Conservation (phyloP, 129 eudicot species). For the Lonicera japonica region DNA sequence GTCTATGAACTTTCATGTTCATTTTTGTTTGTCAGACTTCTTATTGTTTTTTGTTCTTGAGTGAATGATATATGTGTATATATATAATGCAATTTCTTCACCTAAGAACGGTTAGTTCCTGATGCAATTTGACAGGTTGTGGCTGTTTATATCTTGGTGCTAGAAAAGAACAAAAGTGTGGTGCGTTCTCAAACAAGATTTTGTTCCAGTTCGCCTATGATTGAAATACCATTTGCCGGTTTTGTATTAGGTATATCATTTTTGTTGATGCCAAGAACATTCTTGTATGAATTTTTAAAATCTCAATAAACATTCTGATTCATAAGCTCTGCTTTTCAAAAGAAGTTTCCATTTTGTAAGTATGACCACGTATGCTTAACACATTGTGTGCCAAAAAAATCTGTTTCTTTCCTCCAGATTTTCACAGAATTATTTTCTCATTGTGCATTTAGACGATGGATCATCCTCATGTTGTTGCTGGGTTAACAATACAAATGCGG, state of each 20-base stretch:
- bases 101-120: background rate
- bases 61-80: background rate
- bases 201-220: conserved; percentile 12
- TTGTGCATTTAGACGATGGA: conserved; percentile 58
- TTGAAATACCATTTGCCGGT: conserved; percentile 66
- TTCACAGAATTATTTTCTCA: background rate
- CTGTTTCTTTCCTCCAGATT: background rate
- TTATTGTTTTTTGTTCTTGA: background rate
- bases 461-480: conserved; percentile 88
- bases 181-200: conserved; percentile 11
- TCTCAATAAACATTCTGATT: too few relatives aligned
- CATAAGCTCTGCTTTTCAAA: too few relatives aligned
- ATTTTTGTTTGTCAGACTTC: background rate
- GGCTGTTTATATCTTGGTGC: conserved; percentile 51
- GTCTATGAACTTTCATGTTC: background rate
- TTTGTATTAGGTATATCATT: conserved; percentile 57
- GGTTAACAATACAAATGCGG: conserved; percentile 51
- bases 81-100: background rate
- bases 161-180: conserved; percentile 34
- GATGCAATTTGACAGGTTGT: conserved; percentile 45
- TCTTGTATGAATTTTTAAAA: background rate
- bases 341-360: too few relatives aligned
- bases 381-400: background rate
- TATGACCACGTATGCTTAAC: too few relatives aligned
- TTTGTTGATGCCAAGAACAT: background rate